A percentile compares a stretch with the other conserved stretches of the same genome.
Evolutionary conservation across 179 eudicot genomes (phyloP).

Genomic region (Camellia oleifera): DNA sequence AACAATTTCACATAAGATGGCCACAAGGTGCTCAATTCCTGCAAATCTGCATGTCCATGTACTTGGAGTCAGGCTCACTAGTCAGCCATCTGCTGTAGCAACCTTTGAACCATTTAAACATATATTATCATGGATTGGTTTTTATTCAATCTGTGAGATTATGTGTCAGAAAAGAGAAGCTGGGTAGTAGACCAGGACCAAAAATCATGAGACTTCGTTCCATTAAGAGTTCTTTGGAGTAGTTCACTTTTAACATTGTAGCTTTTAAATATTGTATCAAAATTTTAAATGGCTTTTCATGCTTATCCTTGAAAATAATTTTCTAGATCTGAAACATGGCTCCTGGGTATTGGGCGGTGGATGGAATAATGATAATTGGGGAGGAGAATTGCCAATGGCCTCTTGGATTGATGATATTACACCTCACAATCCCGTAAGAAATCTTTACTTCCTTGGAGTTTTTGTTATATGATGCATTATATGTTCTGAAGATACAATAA

Average conservation of each 20-base stretch:
- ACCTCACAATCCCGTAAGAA: constrained; percentile 78
- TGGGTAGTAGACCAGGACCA: not conserved
- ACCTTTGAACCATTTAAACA: not conserved
- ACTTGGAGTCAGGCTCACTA: not conserved
- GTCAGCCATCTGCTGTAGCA: constrained; percentile 3
- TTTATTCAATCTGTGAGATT: not conserved
- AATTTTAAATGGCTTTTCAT: not conserved
- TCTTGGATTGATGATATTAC: constrained; percentile 92
- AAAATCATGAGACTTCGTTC: not conserved
- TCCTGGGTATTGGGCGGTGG: constrained; percentile 95
- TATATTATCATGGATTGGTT: not conserved
- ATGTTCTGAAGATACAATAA: constrained; percentile 7
- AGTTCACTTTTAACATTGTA: not conserved
- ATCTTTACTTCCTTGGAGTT: not conserved
- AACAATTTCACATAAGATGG: too few species aligned
- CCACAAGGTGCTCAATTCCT: not conserved
- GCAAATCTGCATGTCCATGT: not conserved
- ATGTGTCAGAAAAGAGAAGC: not conserved
- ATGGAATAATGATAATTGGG: constrained; percentile 95
- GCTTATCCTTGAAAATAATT: constrained; percentile 8
- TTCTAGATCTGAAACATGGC: constrained; percentile 65
- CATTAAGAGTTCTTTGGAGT: not conserved
- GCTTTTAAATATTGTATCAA: not conserved
- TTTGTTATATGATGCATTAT: not conserved
- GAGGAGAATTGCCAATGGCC: constrained; percentile 78